phyloP scores from a whole-genome alignment of 2,329 filamentous ascomycete genomes.

The Dactylellina leptospora region DNA sequence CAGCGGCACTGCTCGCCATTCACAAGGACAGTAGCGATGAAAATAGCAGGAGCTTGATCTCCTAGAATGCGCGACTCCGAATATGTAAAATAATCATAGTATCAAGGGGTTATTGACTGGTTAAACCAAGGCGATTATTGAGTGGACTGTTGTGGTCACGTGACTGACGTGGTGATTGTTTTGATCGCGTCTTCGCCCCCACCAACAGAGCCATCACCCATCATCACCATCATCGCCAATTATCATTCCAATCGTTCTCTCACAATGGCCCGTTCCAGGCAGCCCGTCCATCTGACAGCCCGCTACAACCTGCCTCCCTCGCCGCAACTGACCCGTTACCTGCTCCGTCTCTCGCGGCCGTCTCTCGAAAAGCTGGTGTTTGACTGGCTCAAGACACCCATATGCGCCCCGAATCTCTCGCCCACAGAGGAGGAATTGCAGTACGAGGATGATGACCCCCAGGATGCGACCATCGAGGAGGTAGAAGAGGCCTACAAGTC shows the following conservation, averaged over 20 bases:
- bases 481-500: conserved; percentile 30
- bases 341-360: conserved; percentile 41
- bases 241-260: background rate
- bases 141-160: background rate
- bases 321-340: conserved; percentile 39
- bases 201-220: background rate
- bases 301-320: conserved; percentile 41
- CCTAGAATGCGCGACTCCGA: background rate
- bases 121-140: too few species aligned
- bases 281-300: conserved; percentile 25
- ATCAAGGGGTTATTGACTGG: too few species aligned
- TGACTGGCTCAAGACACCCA: conserved; percentile 44
- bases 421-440: conserved; percentile 46
- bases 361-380: conserved; percentile 50
- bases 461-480: conserved; percentile 32
- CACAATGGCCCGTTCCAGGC: conserved; percentile 37
- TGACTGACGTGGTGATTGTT: conserved; percentile 9
- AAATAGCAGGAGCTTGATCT: background rate
- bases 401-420: conserved; percentile 36
- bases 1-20: too few species aligned
- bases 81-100: too few species aligned
- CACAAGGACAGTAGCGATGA: background rate
- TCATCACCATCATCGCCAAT: background rate
- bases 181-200: conserved; percentile 16
- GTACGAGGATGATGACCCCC: conserved; percentile 26